Evolutionary conservation across 768 basidiomycete species (phyloP).

Genomic region (Clavaria fumosa): DNA sequence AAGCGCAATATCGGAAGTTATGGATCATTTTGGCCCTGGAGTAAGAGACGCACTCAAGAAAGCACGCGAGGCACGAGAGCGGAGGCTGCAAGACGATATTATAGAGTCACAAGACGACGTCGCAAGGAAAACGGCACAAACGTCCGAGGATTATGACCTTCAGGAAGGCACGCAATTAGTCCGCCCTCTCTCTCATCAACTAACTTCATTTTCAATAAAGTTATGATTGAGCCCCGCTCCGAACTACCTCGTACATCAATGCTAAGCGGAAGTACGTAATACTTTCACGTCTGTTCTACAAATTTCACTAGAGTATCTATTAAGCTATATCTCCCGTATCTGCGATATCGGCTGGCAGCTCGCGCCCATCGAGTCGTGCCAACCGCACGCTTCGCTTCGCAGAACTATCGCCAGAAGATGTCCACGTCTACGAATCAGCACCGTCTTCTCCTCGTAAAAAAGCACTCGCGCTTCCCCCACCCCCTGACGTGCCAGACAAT

Average conservation of each 20-base stretch:
- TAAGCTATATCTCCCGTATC: constrained; percentile 26
- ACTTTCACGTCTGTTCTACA: not conserved
- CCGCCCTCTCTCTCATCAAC: not conserved
- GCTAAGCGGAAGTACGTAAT: not conserved
- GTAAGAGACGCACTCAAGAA: constrained; percentile 46
- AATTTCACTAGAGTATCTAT: constrained; percentile 5
- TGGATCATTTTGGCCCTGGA: constrained; percentile 57
- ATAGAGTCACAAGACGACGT: not conserved
- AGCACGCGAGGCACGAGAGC: constrained; percentile 33
- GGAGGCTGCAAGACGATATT: constrained; percentile 9
- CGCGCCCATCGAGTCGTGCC: constrained; percentile 44
- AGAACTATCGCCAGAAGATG: constrained; percentile 55
- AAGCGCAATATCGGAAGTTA: constrained; percentile 45
- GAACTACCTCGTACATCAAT: not conserved
- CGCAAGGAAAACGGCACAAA: not conserved
- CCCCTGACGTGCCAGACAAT: constrained; percentile 26
- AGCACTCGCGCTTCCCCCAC: constrained; percentile 33
- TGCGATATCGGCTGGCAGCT: constrained; percentile 32
- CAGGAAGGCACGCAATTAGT: constrained; percentile 11
- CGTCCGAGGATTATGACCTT: constrained; percentile 9
- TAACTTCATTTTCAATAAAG: not conserved
- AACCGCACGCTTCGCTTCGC: constrained; percentile 59
- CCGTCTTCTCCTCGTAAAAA: constrained; percentile 59
- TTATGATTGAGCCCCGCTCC: not conserved
- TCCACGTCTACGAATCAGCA: constrained; percentile 71